Conservation (phyloP, 1,139 yeast species). For the Taiozyma onychis region DNA sequence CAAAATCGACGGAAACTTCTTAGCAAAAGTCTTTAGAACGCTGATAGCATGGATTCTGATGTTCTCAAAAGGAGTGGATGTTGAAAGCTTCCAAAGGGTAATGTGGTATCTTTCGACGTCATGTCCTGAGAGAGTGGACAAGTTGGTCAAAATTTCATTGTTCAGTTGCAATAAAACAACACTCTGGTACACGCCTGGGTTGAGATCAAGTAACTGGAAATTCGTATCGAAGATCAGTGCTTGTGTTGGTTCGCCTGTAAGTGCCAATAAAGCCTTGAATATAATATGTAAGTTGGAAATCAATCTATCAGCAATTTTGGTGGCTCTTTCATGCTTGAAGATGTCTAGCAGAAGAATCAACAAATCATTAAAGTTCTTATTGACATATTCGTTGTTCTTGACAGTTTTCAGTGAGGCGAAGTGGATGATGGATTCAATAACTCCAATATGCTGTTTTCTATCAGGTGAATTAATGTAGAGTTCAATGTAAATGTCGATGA, state of each 20-base stretch:
- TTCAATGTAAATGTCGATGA: slow-evolving; percentile 25
- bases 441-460: slow-evolving; percentile 24
- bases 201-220: slow-evolving; percentile 14
- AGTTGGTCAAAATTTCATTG: slow-evolving; percentile 16
- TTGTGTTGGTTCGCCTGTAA: slow-evolving; percentile 18
- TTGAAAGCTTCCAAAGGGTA: slow-evolving; percentile 28
- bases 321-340: slow-evolving; percentile 19
- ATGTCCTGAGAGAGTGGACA: slow-evolving; percentile 26
- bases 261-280: slow-evolving; percentile 4
- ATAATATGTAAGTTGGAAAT: slow-evolving; percentile 11
- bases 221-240: slow-evolving; percentile 11
- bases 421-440: slow-evolving; percentile 31
- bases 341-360: slow-evolving; percentile 17
- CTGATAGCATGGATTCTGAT: slow-evolving; percentile 33
- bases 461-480: slow-evolving; percentile 24
- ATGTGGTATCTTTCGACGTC: slow-evolving; percentile 27
- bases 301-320: slow-evolving; percentile 11
- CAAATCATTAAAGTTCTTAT: slow-evolving; percentile 23
- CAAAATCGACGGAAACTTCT: slow-evolving; percentile 26
- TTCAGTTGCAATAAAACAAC: slow-evolving; percentile 24
- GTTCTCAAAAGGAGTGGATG: slow-evolving; percentile 29
- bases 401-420: slow-evolving; percentile 25
- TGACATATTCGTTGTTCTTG: slow-evolving; percentile 23
- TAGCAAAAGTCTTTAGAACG: slow-evolving; percentile 30
- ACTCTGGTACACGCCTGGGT: slow-evolving; percentile 16